Evolutionary conservation across 345 rosid species (phyloP), one percentile per base, ranked within the genome.

Genomic region (Ceriops zippeliana): DNA sequence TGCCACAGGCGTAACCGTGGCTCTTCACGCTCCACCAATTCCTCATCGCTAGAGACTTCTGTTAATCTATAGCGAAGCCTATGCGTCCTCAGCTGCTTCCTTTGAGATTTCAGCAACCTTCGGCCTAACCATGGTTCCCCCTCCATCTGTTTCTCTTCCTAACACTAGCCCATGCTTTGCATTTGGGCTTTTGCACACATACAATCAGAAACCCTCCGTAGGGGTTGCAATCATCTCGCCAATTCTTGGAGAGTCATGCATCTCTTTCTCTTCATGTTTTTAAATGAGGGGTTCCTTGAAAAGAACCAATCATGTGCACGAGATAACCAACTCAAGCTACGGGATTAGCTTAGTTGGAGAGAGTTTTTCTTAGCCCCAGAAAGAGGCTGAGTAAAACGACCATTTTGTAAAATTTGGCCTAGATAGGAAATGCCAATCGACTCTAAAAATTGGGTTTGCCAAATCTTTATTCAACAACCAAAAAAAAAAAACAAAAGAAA

Each of bases 1-100:
- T 89, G 82, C 96, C 92, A 72, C 98, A 90, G 97, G 98, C 93
- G 84, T 93, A 86, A 85, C 83, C 72, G 69, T 68, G 81, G 83
- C 91, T 64, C 81, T 85, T 61, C 90, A 75, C 72, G 86, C 87
- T 61, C 71, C 75, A 24, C 84, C 87, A 54, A 74, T 87, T 58
- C 90, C 92, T 61, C 90, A 84, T 77, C 89, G 85, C 83, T 89
- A 83, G 73, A 75, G 79, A 73, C 72, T 56, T 35, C 21, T 52
- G 53, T 51, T 32, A 17, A 32, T 56, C 63, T 66, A 42, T 38
- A 76, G 64, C 62, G 65, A 73, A 63, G 65, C 71, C 13, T 24
- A 56, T 53, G 52, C 60, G 26, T 57, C 69, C 53, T 67, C 81
- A 68, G 59, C 68, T 59, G 79, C 74, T 75, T 70, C 75, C 66